Evolutionary conservation across 768 basidiomycete genomes (phyloP).

Genomic region (Termitomyces sp.): DNA sequence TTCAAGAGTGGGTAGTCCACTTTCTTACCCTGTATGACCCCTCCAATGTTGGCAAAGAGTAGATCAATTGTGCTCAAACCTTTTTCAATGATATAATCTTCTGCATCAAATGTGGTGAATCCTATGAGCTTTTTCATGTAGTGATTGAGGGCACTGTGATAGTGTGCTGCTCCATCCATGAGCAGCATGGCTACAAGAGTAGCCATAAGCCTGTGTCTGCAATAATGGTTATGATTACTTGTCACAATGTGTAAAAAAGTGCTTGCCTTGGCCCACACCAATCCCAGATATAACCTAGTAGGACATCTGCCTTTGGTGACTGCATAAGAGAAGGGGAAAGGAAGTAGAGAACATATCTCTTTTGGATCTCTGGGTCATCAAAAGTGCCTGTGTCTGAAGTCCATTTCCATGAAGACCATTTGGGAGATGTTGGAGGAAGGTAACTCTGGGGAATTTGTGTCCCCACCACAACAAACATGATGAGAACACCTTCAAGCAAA

Average conservation of each 20-base stretch:
- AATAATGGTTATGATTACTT: not conserved
- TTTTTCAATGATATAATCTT: not conserved
- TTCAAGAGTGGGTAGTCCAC: not conserved
- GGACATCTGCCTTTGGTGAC: not conserved
- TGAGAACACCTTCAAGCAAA: not conserved
- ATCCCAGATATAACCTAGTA: not conserved
- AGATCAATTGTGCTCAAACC: not conserved
- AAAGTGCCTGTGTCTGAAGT: not conserved
- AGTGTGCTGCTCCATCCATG: not conserved
- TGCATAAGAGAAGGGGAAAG: not conserved
- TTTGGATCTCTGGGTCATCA: not conserved
- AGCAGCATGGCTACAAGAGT: not conserved
- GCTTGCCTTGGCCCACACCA: not conserved
- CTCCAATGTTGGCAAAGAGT: not conserved
- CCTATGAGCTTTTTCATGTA: not conserved
- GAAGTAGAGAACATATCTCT: not conserved
- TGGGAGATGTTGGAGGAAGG: not conserved
- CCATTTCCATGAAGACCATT: slow-evolving; percentile 1
- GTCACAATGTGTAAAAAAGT: not conserved
- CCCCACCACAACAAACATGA: slow-evolving; percentile 1
- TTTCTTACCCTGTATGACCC: not conserved
- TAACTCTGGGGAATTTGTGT: not conserved
- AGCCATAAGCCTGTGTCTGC: not conserved
- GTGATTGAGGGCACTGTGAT: not conserved
- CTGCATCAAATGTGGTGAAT: not conserved